Evolutionary conservation across 2,329 filamentous ascomycete genomes (phyloP), one percentile per base, ranked within the genome.

Genomic region (Talaromyces rugulosus): DNA sequence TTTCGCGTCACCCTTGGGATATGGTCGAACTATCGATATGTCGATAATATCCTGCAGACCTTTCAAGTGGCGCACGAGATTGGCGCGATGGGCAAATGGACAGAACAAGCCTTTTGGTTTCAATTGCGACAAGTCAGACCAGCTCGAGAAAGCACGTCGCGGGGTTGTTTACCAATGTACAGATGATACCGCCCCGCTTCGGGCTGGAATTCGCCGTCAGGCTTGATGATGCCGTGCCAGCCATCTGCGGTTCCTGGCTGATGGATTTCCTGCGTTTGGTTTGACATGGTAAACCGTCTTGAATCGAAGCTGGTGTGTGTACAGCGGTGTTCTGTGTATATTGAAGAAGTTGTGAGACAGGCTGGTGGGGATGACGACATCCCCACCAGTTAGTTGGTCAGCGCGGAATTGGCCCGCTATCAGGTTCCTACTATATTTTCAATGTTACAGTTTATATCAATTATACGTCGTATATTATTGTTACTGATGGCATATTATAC

Each of bases 1-100:
- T 7, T 82, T 81, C 18, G 82, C 79, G 66, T 87, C 81, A 57
- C 85, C 86, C 69, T 89, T 90, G 0, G 87, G 87, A 64, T 89
- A 89, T 0, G 87, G 83, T 66, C 83, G 84, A 1, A 89, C 85
- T 4, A 88, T 77, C 1, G 83, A 85, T 23, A 87, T 68, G 5
- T 81, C 77, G 51, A 88, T 82, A 40, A 83, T 75, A 11, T 80
- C 72, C 36, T 82, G 76, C 2, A 89, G 78, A 36, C 83, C 82
- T 68, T 87, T 86, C 56, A 88, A 75, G 56, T 85, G 78, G 5
- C 85, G 79, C 8, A 85, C 77, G 11, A 88, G 73, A 66, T 86
- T 86, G 16, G 74, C 82, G 11, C 86, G 81, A 68, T 88, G 86
- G 2, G 86, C 85, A 66, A 87, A 88, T 2, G 86, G 86, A 67